A percentile compares a stretch with the other conserved stretches of the same genome.
Evolutionary conservation across 495 filamentous ascomycete species (phyloP).

Genomic region (Aspergillus ostianus): DNA sequence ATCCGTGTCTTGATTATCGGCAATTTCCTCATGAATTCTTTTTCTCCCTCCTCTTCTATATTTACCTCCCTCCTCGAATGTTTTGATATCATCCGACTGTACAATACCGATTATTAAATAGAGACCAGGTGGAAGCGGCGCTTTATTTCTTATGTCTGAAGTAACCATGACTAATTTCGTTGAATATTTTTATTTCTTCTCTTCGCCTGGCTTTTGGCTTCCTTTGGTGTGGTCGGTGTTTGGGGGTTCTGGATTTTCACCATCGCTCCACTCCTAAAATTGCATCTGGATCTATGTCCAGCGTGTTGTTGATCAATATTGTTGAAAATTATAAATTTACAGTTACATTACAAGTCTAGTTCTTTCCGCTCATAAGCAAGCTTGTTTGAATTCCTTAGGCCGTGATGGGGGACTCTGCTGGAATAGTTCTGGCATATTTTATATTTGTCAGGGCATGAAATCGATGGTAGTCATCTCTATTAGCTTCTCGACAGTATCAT

Average conservation of each 20-base stretch:
- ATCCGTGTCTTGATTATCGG: conserved; percentile 18
- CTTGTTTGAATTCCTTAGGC: neutral
- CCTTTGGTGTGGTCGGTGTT: conserved; percentile 32
- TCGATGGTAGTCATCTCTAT: conserved; percentile 12
- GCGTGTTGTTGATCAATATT: conserved; percentile 15
- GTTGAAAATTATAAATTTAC: conserved; percentile 2
- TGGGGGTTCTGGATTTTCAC: conserved; percentile 22
- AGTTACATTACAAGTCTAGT: neutral
- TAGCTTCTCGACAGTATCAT: conserved; percentile 5
- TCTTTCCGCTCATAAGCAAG: neutral
- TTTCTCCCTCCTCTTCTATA: conserved; percentile 8
- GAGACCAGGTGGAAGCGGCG: conserved; percentile 39
- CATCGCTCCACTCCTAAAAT: conserved; percentile 32
- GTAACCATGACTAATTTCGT: conserved; percentile 26
- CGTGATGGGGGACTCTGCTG: neutral
- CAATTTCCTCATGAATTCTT: conserved; percentile 14
- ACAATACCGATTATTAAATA: conserved; percentile 44
- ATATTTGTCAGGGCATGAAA: conserved; percentile 1
- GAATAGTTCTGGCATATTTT: neutral
- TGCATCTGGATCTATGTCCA: conserved; percentile 30
- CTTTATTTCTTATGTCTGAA: conserved; percentile 33
- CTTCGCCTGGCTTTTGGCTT: conserved; percentile 17
- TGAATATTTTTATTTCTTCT: conserved; percentile 21
- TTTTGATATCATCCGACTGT: conserved; percentile 39
- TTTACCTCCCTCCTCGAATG: conserved; percentile 25